Evolutionary conservation across 2,329 filamentous ascomycete genomes (phyloP), one percentile per base, ranked within the genome.

Genomic region (Claviceps digitariae): DNA sequence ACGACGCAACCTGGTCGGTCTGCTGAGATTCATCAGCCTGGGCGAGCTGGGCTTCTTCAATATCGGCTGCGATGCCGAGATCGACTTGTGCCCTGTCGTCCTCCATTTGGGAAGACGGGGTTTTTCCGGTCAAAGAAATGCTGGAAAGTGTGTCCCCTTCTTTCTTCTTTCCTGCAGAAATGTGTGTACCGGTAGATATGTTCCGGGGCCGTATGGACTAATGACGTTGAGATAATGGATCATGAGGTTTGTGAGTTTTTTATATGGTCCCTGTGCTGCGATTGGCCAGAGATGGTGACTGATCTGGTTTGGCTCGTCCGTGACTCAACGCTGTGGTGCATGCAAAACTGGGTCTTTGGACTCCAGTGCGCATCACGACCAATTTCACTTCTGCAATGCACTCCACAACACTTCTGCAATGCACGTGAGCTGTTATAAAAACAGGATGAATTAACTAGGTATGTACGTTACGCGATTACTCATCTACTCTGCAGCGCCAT

Each of bases 1-100:
- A 20, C 9, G 27, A 20, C 9, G 27, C 36, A 17, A 49, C 51
- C 3, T 49, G 50, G 40, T 20, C 41, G 20, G 47, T 31, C 43
- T 47, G 50, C 41, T 54, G 60, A 27, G 51, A 12, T 13, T 50
- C 60, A 66, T 71, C 63, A 15, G 49, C 52, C 34, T 56, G 52
- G 44, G 68, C 64, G 55, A 66, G 58, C 54, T 71, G 68, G 17
- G 67, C 62, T 55, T 72, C 75, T 57, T 83, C 82, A 43, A 85
- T 81, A 58, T 86, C 81, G 51, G 79, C 76, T 13, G 82, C 82
- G 44, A 86, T 76, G 55, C 86, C 86, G 29, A 91, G 70, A 62
- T 90, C 85, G 34, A 82, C 78, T 56, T 81, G 74, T 34, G 78
- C 81, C 60, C 87, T 74, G 64, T 91, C 87, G 60, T 87, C 82